Conservation (phyloP, 306 rosid species). For the Quercus aquifolioides region DNA sequence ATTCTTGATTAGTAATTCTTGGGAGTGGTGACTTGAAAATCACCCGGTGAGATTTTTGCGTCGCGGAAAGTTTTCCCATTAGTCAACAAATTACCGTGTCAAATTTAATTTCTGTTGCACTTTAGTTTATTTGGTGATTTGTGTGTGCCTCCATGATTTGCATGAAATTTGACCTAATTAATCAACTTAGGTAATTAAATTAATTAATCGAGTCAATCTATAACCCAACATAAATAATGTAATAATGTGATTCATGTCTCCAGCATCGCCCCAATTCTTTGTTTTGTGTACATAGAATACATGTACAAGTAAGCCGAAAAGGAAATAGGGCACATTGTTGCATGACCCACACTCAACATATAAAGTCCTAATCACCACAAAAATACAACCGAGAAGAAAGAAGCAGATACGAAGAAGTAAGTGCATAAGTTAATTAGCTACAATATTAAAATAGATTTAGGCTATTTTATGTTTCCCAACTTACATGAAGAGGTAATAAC, state of each 20-base stretch:
- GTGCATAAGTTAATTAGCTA: not conserved
- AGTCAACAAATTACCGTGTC: too few species aligned
- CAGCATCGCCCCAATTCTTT: slow-evolving; percentile 67
- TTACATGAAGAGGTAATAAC: not conserved
- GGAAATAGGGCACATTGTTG: not conserved
- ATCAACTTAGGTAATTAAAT: too few species aligned
- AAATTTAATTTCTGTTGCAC: too few species aligned
- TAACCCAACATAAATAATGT: slow-evolving; percentile 23
- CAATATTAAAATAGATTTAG: not conserved
- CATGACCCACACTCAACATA: slow-evolving; percentile 8
- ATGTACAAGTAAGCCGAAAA: not conserved
- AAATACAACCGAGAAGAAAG: not conserved
- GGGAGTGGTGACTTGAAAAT: too few species aligned
- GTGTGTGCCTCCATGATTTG: too few species aligned
- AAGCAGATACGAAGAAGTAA: not conserved
- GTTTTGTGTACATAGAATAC: slow-evolving; percentile 42
- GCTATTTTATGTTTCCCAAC: not conserved
- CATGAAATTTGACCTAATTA: too few species aligned
- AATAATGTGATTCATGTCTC: slow-evolving; percentile 64
- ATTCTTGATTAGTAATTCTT: too few species aligned
- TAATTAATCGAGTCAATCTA: too few species aligned
- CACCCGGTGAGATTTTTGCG: too few species aligned
- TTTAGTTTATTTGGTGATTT: too few species aligned
- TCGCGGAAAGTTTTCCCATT: too few species aligned
- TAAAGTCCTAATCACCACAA: not conserved